Percentiles rank a stretch among this genome's conserved stretches.
These are phyloP conservation scores for Suhomyces panamericanus DNA, from an alignment of 1,139 yeast genomes.

Conservation along the genomic window DNA sequence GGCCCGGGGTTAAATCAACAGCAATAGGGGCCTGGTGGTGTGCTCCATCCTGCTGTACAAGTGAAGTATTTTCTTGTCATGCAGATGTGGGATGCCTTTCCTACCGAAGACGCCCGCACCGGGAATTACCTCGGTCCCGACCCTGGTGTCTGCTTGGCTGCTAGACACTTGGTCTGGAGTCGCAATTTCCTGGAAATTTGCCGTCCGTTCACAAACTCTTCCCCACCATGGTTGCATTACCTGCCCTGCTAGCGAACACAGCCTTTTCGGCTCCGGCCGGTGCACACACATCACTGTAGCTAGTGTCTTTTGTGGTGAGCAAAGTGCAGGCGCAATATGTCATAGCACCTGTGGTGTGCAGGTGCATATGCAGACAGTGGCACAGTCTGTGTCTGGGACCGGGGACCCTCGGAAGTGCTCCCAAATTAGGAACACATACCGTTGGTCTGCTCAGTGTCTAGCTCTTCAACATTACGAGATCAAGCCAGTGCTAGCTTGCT, in stretches of 20 bases:
- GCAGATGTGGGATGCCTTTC: neutral
- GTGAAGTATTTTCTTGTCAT: slow-evolving; percentile 1
- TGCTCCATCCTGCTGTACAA: neutral
- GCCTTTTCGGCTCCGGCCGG: too few relatives aligned
- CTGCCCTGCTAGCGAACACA: too few relatives aligned
- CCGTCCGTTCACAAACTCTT: too few relatives aligned
- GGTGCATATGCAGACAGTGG: neutral
- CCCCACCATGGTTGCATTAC: too few relatives aligned
- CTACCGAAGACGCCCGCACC: neutral
- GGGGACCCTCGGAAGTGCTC: neutral
- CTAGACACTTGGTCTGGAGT: too few relatives aligned
- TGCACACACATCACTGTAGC: too few relatives aligned
- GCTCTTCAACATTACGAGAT: neutral
- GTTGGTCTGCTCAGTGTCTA: neutral
- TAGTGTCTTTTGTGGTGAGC: neutral
- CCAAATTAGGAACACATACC: too few relatives aligned
- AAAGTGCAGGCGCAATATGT: neutral
- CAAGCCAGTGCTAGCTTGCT: neutral
- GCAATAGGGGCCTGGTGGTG: too few relatives aligned
- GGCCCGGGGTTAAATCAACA: too few relatives aligned
- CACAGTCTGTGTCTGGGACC: neutral
- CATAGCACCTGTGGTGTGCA: neutral
- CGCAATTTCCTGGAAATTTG: too few relatives aligned
- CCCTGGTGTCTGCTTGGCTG: too few relatives aligned
- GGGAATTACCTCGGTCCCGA: too few relatives aligned